These are phyloP conservation scores for Aquilaria agallochum DNA, from an alignment of 441 rosid species.

Conservation along the genomic window DNA sequence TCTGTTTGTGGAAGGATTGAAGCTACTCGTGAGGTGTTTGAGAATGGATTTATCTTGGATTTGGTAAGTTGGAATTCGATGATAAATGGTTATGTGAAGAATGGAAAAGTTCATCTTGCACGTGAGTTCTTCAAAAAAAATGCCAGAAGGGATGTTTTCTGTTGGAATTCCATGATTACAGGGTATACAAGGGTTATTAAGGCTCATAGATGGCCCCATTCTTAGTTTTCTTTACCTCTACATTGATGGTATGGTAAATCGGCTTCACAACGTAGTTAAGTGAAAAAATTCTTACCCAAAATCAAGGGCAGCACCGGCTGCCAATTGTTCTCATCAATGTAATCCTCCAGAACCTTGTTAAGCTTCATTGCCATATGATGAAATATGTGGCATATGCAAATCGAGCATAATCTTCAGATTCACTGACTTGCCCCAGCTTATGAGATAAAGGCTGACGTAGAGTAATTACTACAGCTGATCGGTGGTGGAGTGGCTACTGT, in stretches of 20 bases:
- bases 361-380: slow-evolving; percentile 87
- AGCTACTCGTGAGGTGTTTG: too few relatives aligned
- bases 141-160: too few relatives aligned
- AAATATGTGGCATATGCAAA: slow-evolving; percentile 69
- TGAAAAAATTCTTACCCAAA: slow-evolving; percentile 65
- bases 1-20: too few relatives aligned
- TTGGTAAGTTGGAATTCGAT: too few relatives aligned
- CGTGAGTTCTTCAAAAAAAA: too few relatives aligned
- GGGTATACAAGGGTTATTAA: too few relatives aligned
- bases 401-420: slow-evolving; percentile 87
- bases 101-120: too few relatives aligned
- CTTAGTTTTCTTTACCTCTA: slow-evolving; percentile 59
- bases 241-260: slow-evolving; percentile 59
- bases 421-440: slow-evolving; percentile 88
- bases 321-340: slow-evolving; percentile 84
- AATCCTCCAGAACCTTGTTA: slow-evolving; percentile 76
- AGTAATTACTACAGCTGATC: slow-evolving; percentile 76
- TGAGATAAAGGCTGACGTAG: slow-evolving; percentile 66
- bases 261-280: slow-evolving; percentile 67
- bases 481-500: slow-evolving; percentile 41
- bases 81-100: too few relatives aligned
- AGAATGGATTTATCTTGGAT: too few relatives aligned
- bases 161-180: too few relatives aligned
- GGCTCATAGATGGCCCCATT: slow-evolving; percentile 43
- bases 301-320: slow-evolving; percentile 71